Conservation (phyloP, 2,329 filamentous ascomycete species). For the Fusarium devonianum region DNA sequence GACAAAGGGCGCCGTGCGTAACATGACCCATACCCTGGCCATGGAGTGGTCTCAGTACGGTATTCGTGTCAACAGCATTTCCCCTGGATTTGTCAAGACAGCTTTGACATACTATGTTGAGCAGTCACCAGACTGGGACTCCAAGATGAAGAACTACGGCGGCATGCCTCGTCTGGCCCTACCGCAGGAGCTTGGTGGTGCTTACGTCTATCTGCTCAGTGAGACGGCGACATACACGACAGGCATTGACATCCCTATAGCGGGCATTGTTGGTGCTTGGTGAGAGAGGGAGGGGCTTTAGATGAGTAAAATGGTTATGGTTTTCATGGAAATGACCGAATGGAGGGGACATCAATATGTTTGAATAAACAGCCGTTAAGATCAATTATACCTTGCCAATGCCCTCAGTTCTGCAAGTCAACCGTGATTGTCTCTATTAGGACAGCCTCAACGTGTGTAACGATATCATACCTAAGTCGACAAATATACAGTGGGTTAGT, state of each 20-base stretch:
- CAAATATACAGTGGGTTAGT: too few relatives aligned
- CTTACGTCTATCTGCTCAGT: constrained; percentile 63
- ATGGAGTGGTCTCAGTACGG: constrained; percentile 59
- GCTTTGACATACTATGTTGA: constrained; percentile 60
- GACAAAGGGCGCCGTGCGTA: constrained; percentile 53
- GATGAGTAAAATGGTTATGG: too few relatives aligned
- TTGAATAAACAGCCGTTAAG: too few relatives aligned
- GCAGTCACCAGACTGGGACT: constrained; percentile 61
- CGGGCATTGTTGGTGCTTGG: constrained; percentile 35
- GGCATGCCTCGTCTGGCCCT: constrained; percentile 63
- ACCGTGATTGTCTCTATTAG: too few relatives aligned
- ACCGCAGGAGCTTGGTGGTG: constrained; percentile 61
- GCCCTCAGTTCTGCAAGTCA: too few relatives aligned
- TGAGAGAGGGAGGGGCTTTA: too few relatives aligned
- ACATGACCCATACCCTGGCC: constrained; percentile 51
- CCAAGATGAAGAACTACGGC: constrained; percentile 65
- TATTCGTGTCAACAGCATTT: constrained; percentile 56
- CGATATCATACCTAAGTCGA: too few relatives aligned
- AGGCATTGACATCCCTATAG: constrained; percentile 55
- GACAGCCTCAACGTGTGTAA: too few relatives aligned
- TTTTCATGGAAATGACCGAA: too few relatives aligned
- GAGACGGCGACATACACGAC: constrained; percentile 61
- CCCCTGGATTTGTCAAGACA: constrained; percentile 53
- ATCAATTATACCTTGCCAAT: too few relatives aligned
- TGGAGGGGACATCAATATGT: too few relatives aligned